phyloP scores from a whole-genome alignment of 1,284 basidiomycete species.

The Thelephora terrestris region DNA sequence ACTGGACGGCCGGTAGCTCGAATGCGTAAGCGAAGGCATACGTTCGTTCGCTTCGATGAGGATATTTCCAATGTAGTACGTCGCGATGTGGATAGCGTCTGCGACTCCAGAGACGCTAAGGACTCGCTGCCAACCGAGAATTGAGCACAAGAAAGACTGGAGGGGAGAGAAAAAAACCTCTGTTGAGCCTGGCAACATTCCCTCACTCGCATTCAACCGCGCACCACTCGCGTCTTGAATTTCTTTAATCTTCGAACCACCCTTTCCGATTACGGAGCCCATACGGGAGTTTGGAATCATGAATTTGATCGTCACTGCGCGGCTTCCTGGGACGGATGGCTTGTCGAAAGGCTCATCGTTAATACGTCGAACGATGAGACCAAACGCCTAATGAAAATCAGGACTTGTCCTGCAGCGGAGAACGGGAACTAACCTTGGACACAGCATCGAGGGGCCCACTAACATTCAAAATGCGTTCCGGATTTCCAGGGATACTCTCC shows the following conservation, averaged over 20 bases:
- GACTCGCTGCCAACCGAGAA: conserved; percentile 55
- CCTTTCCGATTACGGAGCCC: conserved; percentile 98
- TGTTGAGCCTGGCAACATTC: conserved; percentile 98
- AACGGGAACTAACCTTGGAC: conserved; percentile 65
- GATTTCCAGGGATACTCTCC: conserved; percentile 94
- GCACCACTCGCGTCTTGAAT: conserved; percentile 99
- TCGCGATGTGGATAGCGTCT: conserved; percentile 99
- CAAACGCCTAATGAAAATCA: conserved; percentile 70
- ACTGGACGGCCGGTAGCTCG: conserved; percentile 28
- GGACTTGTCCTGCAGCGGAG: conserved; percentile 4
- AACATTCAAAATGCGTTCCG: conserved; percentile 96
- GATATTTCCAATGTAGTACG: conserved; percentile 97
- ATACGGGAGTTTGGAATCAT: conserved; percentile 99
- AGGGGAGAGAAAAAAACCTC: conserved; percentile 49
- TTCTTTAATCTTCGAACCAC: conserved; percentile 97
- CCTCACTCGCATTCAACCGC: conserved; percentile 91
- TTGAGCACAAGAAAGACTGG: conserved; percentile 4
- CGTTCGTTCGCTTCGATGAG: conserved; percentile 92
- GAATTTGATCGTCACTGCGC: conserved; percentile 98
- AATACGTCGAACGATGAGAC: conserved; percentile 95
- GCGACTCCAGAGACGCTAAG: conserved; percentile 97
- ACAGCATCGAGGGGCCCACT: conserved; percentile 97
- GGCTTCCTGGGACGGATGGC: conserved; percentile 93
- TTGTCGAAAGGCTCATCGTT: conserved; percentile 99
- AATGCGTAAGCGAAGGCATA: conserved; percentile 49